These are phyloP conservation scores for Davidsoniella virescens DNA, from an alignment of 2,329 filamentous ascomycete genomes.

Conservation along the genomic window DNA sequence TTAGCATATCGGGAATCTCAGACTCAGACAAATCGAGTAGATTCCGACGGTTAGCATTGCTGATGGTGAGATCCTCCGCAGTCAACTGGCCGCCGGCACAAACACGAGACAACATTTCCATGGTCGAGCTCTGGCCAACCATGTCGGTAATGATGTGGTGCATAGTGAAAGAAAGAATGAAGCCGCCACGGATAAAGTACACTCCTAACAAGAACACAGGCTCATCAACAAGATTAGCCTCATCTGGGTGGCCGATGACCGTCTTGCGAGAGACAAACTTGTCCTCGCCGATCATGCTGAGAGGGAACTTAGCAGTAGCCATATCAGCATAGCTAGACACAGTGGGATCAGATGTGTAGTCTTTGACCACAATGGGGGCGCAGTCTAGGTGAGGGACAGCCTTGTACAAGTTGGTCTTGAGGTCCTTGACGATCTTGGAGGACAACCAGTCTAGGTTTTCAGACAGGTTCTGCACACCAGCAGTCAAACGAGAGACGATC, in stretches of 20 bases:
- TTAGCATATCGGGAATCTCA: not conserved
- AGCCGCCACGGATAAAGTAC: not conserved
- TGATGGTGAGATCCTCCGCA: not conserved
- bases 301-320: not conserved
- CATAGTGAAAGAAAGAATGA: not conserved
- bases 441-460: not conserved
- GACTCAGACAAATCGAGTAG: not conserved
- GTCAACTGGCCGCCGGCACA: not conserved
- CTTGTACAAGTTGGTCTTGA: not conserved
- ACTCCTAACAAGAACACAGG: not conserved
- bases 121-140: not conserved
- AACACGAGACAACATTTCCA: not conserved
- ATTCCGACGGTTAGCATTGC: not conserved
- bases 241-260: not conserved
- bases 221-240: not conserved
- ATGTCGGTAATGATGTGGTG: constrained; percentile 3
- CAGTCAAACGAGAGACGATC: not conserved
- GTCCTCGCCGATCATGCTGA: not conserved
- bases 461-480: not conserved
- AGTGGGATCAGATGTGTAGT: constrained; percentile 2
- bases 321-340: not conserved
- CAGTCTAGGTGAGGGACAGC: not conserved
- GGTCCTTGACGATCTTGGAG: not conserved
- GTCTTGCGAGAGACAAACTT: not conserved
- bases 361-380: not conserved